Conservation (phyloP, 331 rosid genomes). For the Rosa hybrid region DNA sequence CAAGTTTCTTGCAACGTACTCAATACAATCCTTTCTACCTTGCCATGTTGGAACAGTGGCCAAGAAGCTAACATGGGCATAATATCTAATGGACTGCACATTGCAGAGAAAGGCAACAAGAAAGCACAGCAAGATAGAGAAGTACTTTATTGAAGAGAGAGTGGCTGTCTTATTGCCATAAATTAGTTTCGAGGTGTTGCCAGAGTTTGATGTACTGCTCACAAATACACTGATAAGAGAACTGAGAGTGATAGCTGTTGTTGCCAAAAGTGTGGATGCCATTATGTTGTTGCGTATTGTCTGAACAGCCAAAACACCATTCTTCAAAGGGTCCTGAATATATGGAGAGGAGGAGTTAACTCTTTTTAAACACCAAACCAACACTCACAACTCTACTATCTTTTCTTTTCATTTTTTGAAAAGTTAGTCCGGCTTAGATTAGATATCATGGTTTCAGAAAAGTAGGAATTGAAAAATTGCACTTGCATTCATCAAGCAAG, state of each 20-base stretch:
- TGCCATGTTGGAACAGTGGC: slow-evolving; percentile 65
- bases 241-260: slow-evolving; percentile 82
- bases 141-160: slow-evolving; percentile 60
- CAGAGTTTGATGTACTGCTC: slow-evolving; percentile 36
- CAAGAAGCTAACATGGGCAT: slow-evolving; percentile 83
- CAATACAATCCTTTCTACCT: slow-evolving; percentile 38
- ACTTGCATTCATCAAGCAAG: neutral
- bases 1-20: slow-evolving; percentile 61
- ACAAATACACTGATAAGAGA: slow-evolving; percentile 72
- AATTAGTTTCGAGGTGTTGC: slow-evolving; percentile 37
- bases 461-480: neutral
- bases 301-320: slow-evolving; percentile 73
- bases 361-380: slow-evolving; percentile 16
- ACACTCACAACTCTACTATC: no score
- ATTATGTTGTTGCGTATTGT: slow-evolving; percentile 86
- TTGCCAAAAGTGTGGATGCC: slow-evolving; percentile 81
- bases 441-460: neutral
- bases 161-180: slow-evolving; percentile 56
- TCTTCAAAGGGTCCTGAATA: slow-evolving; percentile 85
- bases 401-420: neutral
- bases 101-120: slow-evolving; percentile 84
- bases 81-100: slow-evolving; percentile 80
- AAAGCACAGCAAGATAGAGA: slow-evolving; percentile 70
- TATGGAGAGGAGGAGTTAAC: slow-evolving; percentile 22
- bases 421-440: neutral